Base-by-base conservation (phyloP, 805 yeast species). In the Metschnikowia corniflorae region DNA sequence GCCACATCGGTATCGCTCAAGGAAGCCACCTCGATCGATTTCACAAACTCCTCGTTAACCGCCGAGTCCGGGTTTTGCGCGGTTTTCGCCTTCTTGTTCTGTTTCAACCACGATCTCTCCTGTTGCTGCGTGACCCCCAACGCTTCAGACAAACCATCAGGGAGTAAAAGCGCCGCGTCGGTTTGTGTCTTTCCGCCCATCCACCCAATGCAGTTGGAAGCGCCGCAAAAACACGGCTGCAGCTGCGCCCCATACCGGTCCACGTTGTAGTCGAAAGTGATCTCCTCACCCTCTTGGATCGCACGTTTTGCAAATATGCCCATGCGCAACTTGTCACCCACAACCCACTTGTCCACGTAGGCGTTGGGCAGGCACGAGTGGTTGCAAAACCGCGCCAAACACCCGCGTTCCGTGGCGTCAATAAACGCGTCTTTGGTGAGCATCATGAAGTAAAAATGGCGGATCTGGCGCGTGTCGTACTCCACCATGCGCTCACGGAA, bases 111-210 rank as follows among this genome's bases (percentile, higher is more conserved):
- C 38, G 70, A 77, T 51, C 79, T 82, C 55, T 86, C 95, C 44
- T 78, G 78, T 17, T 71, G 71, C 1, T 75, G 65, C 10, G 75
- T 67, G 7, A 89, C 82, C 14, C 95, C 95, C 31, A 93, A 70
- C 0, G 96, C 97, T 44, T 85, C 94, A 7, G 93, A 78, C 23
- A 84, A 73, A 16, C 79, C 75, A 44, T 86, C 91, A 2, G 97
- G 96, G 33, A 91, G 70, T 39, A 86, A 64, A 26, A 86, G 72
- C 1, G 91, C 91, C 21, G 91, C 85, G 49, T 88, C 95, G 2
- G 97, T 88, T 64, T 93, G 98, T 2, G 96, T 91, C 60, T 88
- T 89, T 32, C 98, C 98, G 47, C 97, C 98, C 68, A 91, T 77
- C 47, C 83, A 82, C 22, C 97, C 96, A 28, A 87, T 73, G 72